Evolutionary conservation across 495 filamentous ascomycete genomes (phyloP), one percentile per base, ranked within the genome.

Genomic region (Oidiodendron maius): DNA sequence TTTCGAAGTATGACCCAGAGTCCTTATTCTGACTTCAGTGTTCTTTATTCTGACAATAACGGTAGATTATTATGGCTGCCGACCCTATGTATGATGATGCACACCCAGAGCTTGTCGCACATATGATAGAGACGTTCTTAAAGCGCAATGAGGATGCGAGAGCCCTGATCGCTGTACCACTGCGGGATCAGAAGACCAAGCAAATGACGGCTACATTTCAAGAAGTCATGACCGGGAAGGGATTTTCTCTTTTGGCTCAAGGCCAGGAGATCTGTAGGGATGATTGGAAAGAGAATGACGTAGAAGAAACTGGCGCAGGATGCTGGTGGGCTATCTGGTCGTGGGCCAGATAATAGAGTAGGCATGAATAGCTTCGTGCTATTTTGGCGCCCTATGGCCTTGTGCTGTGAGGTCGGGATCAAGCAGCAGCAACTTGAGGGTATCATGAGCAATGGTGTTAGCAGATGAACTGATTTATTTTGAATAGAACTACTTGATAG

Each of bases 41-140:
- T 17, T 40, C 13, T 18, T 30, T 20, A 41, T 17, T 38, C 13
- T 15, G 6, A 38, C 35, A 38, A 38, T 15, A n/a, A 5, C 11
- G 10, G 1, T 12, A 58, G 52, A 51, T 61, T 16, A 36, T 89
- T 23, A 66, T 91, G 3, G 83, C 83, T 1, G 81, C 86, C 1
- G 86, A 91, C 61, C 76, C 82, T 13, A 56, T 91, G 3, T 91
- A 91, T 62, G 81, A 79, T 5, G 68, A 79, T 3, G 71, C 71
- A 4, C 86, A 91, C 57, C 82, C 86, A 2, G 60, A 56, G 13
- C 70, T 82, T 59, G 60, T 91, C 8, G 80, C 80, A 1, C 57
- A 75, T 11, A 75, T 78, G 2, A 75, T 91, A 24, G 59, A 60
- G 0, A 54, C 60, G 12, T 82, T 75, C 71, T 61, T 89, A 11